Evolutionary conservation across 2,329 filamentous ascomycete species (phyloP).

Genomic region (Alternaria ethzedia): DNA sequence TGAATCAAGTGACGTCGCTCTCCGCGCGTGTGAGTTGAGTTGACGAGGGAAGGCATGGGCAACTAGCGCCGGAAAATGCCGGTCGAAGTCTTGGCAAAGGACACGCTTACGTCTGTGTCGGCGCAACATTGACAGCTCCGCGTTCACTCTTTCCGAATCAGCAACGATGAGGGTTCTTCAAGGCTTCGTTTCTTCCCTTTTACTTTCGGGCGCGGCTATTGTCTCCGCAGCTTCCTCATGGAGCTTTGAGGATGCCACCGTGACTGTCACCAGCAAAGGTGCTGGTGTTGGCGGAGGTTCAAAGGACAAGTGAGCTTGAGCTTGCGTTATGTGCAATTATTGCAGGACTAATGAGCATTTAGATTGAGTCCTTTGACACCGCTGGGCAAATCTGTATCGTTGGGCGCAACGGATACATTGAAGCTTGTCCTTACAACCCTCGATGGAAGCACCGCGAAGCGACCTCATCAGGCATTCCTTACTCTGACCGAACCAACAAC

Average conservation of each 20-base stretch:
- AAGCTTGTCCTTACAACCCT: constrained; percentile 83
- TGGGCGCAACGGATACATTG: constrained; percentile 74
- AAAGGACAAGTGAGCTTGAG: constrained; percentile 69
- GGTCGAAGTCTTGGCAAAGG: constrained; percentile 21
- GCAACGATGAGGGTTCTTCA: constrained; percentile 51
- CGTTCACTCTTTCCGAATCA: constrained; percentile 31
- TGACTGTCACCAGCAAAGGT: constrained; percentile 68
- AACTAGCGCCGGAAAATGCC: constrained; percentile 15
- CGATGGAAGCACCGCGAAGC: constrained; percentile 78
- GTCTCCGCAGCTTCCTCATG: constrained; percentile 65
- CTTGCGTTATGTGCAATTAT: not conserved
- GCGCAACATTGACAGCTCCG: constrained; percentile 29
- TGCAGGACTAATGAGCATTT: constrained; percentile 3
- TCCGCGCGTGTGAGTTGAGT: not conserved
- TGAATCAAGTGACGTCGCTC: not conserved
- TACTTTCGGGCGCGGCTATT: constrained; percentile 50
- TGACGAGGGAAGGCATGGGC: not conserved
- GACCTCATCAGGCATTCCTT: constrained; percentile 93
- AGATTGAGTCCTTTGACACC: constrained; percentile 60
- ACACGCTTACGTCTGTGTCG: constrained; percentile 25
- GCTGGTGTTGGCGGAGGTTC: constrained; percentile 57
- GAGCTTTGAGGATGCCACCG: constrained; percentile 75
- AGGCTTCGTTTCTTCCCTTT: constrained; percentile 51
- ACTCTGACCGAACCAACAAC: constrained; percentile 75
- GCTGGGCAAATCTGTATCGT: constrained; percentile 67